Evolutionary conservation across 2,329 filamentous ascomycete species (phyloP).

Genomic region (Colletotrichum eremochloae): DNA sequence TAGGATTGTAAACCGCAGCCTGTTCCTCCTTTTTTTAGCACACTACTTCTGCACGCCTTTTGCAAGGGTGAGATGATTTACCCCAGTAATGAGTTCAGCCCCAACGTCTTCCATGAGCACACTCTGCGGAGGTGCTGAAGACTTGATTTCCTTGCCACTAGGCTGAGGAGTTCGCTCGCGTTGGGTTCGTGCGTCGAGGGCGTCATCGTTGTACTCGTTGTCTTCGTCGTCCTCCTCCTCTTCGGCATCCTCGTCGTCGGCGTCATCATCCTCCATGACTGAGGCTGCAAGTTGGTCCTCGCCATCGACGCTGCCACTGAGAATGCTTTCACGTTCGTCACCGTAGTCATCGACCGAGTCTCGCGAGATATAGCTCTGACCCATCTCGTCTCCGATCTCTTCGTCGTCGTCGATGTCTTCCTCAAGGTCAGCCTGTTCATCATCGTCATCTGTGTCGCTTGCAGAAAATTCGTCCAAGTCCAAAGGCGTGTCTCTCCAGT

Average conservation of each 20-base stretch:
- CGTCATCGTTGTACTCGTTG: conserved; percentile 57
- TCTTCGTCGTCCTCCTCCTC: conserved; percentile 50
- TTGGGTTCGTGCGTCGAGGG: conserved; percentile 44
- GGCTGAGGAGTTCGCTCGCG: conserved; percentile 39
- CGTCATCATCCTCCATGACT: conserved; percentile 55
- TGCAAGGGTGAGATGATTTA: conserved; percentile 66
- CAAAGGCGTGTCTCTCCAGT: conserved; percentile 89
- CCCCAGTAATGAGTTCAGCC: conserved; percentile 71
- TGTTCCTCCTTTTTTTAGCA: conserved; percentile 42
- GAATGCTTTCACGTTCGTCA: conserved; percentile 57
- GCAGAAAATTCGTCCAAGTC: conserved; percentile 91
- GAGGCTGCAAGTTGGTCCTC: conserved; percentile 58
- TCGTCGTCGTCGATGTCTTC: conserved; percentile 67
- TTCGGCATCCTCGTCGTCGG: conserved; percentile 51
- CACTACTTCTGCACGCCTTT: conserved; percentile 51
- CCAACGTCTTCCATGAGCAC: conserved; percentile 60
- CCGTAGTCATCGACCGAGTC: conserved; percentile 64
- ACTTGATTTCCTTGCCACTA: conserved; percentile 27
- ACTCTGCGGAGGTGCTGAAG: conserved; percentile 42
- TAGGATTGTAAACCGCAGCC: conserved; percentile 40
- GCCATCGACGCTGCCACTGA: conserved; percentile 60
- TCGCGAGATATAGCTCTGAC: conserved; percentile 68
- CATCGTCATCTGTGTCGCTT: conserved; percentile 76
- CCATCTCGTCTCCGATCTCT: conserved; percentile 59
- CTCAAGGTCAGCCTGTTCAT: conserved; percentile 60